These are phyloP conservation scores for Boechera divaricarpa DNA, from an alignment of 345 rosid species.

Conservation along the genomic window DNA sequence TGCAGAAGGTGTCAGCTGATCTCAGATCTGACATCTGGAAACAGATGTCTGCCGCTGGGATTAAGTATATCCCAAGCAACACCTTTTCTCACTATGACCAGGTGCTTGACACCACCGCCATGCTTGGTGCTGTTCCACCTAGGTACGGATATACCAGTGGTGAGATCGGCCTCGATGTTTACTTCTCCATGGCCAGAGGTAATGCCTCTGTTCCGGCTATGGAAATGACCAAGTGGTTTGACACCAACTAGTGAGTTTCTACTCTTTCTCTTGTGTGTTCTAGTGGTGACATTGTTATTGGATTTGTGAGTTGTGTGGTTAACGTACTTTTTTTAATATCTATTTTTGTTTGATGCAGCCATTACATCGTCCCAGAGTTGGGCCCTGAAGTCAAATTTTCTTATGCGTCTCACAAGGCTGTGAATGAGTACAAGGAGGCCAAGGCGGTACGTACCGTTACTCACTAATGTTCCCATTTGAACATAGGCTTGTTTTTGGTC, in stretches of 20 bases:
- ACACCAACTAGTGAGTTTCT: slow-evolving; percentile 96
- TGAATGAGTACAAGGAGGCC: slow-evolving; percentile 92
- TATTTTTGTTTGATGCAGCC: slow-evolving; percentile 58
- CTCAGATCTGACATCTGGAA: slow-evolving; percentile 93
- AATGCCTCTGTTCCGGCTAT: slow-evolving; percentile 96
- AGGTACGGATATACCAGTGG: slow-evolving; percentile 85
- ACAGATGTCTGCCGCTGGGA: slow-evolving; percentile 86
- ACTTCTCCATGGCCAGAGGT: slow-evolving; percentile 99
- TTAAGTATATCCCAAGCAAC: slow-evolving; percentile 95
- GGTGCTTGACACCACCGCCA: slow-evolving; percentile 87
- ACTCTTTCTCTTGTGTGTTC: neutral
- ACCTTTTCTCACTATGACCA: slow-evolving; percentile 93
- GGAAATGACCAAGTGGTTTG: slow-evolving; percentile 99
- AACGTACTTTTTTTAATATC: neutral
- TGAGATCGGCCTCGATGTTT: slow-evolving; percentile 81
- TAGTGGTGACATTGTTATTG: neutral
- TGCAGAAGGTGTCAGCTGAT: slow-evolving; percentile 87
- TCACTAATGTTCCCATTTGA: slow-evolving; percentile 3
- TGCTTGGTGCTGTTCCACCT: slow-evolving; percentile 96
- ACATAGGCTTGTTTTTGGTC: slow-evolving; percentile 2
- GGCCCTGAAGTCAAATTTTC: slow-evolving; percentile 90
- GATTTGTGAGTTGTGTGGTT: neutral
- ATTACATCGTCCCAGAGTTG: slow-evolving; percentile 95
- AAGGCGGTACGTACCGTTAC: slow-evolving; percentile 67
- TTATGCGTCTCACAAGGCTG: slow-evolving; percentile 97